Base-by-base conservation (phyloP, 257 asterid species). In the Scutellaria barbata region DNA sequence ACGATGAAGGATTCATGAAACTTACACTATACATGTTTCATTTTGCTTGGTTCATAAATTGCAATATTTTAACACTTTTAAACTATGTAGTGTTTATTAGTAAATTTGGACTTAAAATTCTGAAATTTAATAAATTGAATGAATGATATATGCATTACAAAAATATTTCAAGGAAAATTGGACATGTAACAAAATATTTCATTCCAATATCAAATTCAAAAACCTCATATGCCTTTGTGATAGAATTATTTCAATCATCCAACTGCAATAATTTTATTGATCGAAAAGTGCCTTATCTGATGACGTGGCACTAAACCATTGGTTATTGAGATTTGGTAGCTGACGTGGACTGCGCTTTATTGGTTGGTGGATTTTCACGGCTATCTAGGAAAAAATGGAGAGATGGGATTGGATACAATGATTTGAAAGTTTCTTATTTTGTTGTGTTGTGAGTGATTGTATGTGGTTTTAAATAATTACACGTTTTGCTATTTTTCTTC, bases 401-500 rank as follows among this genome's bases (percentile, higher is more conserved):
- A 30, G 78, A 68, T 73, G 82, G 76, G 63, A 54, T 82, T 82
- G 79, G 76, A 55, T 53, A 80, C 86, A 84, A 90, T 88, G 88
- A 88, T 88, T 90, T 82, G 73, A 69, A 76, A 76, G 71, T 72
- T 43, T 47, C 79, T 80, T 80, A 33, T 46, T 73, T 50, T 74
- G 95, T 82, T 84, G 46, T 78, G 5, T 78, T 81, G 80, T 81
- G 89, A 25, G 35, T 59, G 58, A 33, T 54, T 76, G 46, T 89
- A 54, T 81, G 93, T 87, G 97, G 97, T 85, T 73, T 68, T 5
- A 55, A 77, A 14, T 74, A 42, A 66, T 66, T 79, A 87, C 78
- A 88, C 97, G 97, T 90, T 85, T 64, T 64, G 73, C 80, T 77
- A 42, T 79, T 82, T 78, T 5, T 56, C 61, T 74, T 86, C 97